Evolutionary conservation across 2,329 filamentous ascomycete genomes (phyloP), one percentile per base, ranked within the genome.

Genomic region (Exophiala xenobiotica): DNA sequence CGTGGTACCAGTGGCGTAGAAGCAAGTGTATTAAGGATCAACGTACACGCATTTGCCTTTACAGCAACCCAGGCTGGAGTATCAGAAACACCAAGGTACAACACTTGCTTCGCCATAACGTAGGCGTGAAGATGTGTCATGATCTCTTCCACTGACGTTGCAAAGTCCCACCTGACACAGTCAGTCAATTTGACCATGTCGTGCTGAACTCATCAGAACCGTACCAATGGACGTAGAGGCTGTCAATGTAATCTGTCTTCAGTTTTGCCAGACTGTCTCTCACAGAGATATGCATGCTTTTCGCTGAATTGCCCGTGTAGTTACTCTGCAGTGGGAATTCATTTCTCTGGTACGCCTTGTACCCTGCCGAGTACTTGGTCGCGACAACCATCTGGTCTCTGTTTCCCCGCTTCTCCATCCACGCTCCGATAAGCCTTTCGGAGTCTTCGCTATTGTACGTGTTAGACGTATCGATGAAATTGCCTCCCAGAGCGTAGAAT

Each of bases 101-200:
- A 70, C 0, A 87, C 82, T 61, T 87, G 87, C 16, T 83, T 82
- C 7, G 74, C 64, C 1, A 65, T 51, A 1, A 87, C 81, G 6
- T 86, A 70, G 14, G 74, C 69, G 63, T 87, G 84, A 31, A 88
- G 73, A 1, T 77, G 76, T 51, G 86, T 81, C 85, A 88, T 88
- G 37, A 88, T 44, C 62, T 88, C 84, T 0, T 78, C 74, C 41
- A 87, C 80, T 0, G 76, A 78, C 20, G 81, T 82, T 12, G 76
- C 80, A 61, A 77, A 83, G 64, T 87, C 84, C 82, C 27, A 31
- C 27, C 27, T 31, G 27, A n/a, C 11, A 31, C 3, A 9, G 27
- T 31, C 27, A 31, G 27, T 31, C 27, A 3, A 29, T 6, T 29
- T 29, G 14, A 20, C 22, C 29, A 37, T n/a, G 12, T 16, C 14